Conservation (phyloP, 306 rosid species). For the Fragaria vesca region DNA sequence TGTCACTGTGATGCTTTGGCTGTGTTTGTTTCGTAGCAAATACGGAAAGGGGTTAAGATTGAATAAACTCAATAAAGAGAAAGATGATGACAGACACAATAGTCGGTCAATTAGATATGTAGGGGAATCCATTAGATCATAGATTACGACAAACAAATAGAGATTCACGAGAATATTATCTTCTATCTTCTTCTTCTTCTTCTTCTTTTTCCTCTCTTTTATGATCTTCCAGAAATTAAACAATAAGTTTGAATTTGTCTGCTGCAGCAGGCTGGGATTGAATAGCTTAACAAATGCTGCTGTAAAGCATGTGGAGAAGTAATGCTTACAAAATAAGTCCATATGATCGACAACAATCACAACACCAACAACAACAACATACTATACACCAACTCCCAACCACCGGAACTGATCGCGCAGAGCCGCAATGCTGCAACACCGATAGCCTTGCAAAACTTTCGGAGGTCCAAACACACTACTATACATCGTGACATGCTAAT, state of each 20-base stretch:
- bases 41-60: neutral
- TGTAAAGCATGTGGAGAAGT: neutral
- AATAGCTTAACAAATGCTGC: neutral
- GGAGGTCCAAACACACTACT: too few species aligned
- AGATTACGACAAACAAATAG: slow-evolving; percentile 15
- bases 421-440: too few species aligned
- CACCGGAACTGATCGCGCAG: too few species aligned
- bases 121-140: slow-evolving; percentile 6
- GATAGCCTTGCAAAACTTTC: too few species aligned
- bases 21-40: neutral
- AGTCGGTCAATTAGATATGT: slow-evolving; percentile 3
- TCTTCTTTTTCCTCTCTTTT: neutral
- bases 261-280: neutral
- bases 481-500: too few species aligned
- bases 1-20: slow-evolving; percentile 19
- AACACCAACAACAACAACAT: too few species aligned
- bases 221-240: neutral
- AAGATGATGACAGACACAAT: neutral
- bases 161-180: neutral
- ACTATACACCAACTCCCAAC: too few species aligned
- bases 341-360: too few species aligned
- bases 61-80: slow-evolving; percentile 11
- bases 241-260: slow-evolving; percentile 5
- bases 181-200: too few species aligned
- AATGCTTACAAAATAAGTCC: too few species aligned